A percentile compares a stretch with the other conserved stretches of the same genome.
These are phyloP conservation scores for Apiospora malaysiana DNA, from an alignment of 2,329 filamentous ascomycete genomes.

Conservation along the genomic window DNA sequence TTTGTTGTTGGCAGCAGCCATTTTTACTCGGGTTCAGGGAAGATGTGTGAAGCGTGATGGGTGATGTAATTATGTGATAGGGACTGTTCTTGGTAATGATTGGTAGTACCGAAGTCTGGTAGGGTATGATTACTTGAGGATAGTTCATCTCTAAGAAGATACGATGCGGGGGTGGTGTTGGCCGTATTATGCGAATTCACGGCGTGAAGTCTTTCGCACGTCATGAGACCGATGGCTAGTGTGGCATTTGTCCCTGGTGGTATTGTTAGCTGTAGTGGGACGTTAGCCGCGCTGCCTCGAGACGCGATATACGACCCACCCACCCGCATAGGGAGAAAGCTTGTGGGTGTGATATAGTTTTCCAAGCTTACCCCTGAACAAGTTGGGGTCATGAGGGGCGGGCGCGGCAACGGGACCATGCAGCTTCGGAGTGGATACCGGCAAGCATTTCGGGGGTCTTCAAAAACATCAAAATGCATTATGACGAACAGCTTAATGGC, in stretches of 20 bases:
- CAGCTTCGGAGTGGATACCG: not conserved
- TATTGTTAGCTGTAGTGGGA: not conserved
- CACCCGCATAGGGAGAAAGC: not conserved
- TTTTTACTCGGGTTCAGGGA: not conserved
- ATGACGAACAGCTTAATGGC: not conserved
- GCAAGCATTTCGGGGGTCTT: not conserved
- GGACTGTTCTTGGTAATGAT: not conserved
- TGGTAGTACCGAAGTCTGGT: not conserved
- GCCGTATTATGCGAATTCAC: not conserved
- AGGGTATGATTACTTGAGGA: slow-evolving; percentile 5
- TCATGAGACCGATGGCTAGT: not conserved
- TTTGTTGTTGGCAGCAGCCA: not conserved
- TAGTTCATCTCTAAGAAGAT: not conserved
- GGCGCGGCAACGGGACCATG: not conserved
- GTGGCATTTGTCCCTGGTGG: not conserved
- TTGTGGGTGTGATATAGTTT: not conserved
- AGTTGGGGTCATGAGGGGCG: not conserved
- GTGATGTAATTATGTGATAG: not conserved
- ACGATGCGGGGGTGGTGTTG: slow-evolving; percentile 12
- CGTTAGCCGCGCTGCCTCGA: slow-evolving; percentile 12
- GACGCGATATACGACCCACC: not conserved
- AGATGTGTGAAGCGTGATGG: not conserved
- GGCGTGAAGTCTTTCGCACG: slow-evolving; percentile 7
- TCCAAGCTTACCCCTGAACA: not conserved
- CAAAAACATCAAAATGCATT: not conserved